A percentile compares a stretch with the other conserved stretches of the same genome.
These are phyloP conservation scores for Sordaria brevicollis DNA, from an alignment of 495 filamentous ascomycete genomes.

Conservation along the genomic window DNA sequence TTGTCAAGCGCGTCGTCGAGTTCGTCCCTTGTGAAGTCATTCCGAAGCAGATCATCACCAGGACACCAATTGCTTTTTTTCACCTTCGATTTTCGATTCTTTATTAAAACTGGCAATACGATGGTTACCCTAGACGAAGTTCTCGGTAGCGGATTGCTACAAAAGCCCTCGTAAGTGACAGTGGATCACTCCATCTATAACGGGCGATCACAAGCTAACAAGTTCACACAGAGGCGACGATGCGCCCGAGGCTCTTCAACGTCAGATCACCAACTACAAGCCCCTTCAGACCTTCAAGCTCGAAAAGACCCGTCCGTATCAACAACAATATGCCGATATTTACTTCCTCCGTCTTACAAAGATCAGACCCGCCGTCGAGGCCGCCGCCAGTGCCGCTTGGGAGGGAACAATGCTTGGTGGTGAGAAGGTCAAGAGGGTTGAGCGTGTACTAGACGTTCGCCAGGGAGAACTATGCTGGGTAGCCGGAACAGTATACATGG, in stretches of 20 bases:
- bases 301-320: conserved; percentile 63
- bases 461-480: conserved; percentile 97
- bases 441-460: conserved; percentile 87
- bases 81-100: accelerated
- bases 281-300: conserved; percentile 64
- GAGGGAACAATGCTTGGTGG: conserved; percentile 66
- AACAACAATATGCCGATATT: conserved; percentile 94
- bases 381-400: conserved; percentile 66
- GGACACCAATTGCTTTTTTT: background rate
- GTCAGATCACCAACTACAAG: conserved; percentile 56
- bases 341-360: conserved; percentile 87
- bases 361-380: conserved; percentile 75
- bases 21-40: background rate
- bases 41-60: background rate
- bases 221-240: conserved; percentile 23
- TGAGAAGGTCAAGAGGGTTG: conserved; percentile 62
- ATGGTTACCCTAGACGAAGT: conserved; percentile 27
- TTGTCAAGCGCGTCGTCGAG: conserved; percentile 6
- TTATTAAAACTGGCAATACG: background rate
- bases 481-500: conserved; percentile 88
- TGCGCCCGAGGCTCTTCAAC: conserved; percentile 23
- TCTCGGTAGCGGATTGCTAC: conserved; percentile 13
- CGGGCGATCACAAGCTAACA: conserved; percentile 2
- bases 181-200: background rate
- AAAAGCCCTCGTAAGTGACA: conserved; percentile 19